phyloP scores from a whole-genome alignment of 768 basidiomycete species.

The Psilocybe cubensis region DNA sequence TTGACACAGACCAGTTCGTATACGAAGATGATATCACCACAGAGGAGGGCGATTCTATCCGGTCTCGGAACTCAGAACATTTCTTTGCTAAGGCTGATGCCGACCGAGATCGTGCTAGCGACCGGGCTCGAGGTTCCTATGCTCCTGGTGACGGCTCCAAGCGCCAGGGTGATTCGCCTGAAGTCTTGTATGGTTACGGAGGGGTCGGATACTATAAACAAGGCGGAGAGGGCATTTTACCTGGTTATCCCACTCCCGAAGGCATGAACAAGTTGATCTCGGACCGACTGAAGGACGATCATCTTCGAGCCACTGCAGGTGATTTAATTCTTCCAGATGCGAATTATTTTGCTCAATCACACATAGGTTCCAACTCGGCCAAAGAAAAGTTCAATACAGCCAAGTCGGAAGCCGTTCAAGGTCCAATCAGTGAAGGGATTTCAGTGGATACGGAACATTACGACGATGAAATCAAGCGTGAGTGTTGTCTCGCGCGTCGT shows the following conservation, averaged over 20 bases:
- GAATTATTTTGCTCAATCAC: background rate
- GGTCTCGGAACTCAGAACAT: background rate
- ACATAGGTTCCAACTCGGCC: background rate
- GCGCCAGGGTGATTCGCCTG: background rate
- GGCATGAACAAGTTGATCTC: conserved; percentile 21
- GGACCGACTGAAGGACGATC: conserved; percentile 25
- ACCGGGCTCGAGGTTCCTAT: background rate
- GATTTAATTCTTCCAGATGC: background rate
- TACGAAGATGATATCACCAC: conserved; percentile 10
- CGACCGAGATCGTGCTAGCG: background rate
- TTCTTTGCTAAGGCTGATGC: no score
- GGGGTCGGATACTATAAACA: conserved; percentile 6
- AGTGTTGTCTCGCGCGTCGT: background rate
- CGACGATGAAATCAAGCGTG: background rate
- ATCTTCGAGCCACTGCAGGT: conserved; percentile 14
- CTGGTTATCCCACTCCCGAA: conserved; percentile 21
- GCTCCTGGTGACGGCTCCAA: background rate
- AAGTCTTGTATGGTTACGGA: conserved; percentile 8
- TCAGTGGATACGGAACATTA: background rate
- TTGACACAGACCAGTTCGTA: conserved; percentile 7
- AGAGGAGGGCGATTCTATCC: background rate
- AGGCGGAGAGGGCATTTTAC: conserved; percentile 17
- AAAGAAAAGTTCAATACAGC: background rate
- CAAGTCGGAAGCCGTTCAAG: background rate
- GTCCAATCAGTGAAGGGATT: background rate